A percentile compares a stretch with the other conserved stretches of the same genome.
Evolutionary conservation across 768 basidiomycete species (phyloP).

Genomic region (Boletus vermiculosoides): DNA sequence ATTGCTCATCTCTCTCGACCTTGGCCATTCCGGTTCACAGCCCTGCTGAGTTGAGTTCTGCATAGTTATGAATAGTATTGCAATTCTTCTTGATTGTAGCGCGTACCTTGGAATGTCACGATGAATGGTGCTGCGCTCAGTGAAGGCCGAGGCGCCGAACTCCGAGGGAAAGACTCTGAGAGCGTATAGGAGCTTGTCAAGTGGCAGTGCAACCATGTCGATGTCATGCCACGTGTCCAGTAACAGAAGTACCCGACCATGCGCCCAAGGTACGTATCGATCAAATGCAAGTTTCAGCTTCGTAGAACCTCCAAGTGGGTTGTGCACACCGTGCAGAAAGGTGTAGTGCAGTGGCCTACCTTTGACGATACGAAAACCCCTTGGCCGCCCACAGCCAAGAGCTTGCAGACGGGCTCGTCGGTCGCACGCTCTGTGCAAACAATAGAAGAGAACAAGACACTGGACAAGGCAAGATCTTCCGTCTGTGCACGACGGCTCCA

Average conservation of each 20-base stretch:
- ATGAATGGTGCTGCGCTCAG: neutral
- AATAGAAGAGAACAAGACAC: neutral
- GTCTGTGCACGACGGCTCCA: neutral
- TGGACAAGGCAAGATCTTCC: neutral
- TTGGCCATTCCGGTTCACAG: neutral
- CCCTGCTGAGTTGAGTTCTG: neutral
- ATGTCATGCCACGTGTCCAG: constrained; percentile 15
- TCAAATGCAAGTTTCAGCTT: constrained; percentile 16
- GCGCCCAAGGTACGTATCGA: neutral
- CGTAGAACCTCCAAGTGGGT: neutral
- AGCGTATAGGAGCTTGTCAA: constrained; percentile 2
- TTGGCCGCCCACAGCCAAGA: neutral
- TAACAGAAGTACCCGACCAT: neutral
- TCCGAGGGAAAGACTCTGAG: neutral
- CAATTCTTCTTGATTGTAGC: neutral
- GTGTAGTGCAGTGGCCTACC: neutral
- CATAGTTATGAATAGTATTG: neutral
- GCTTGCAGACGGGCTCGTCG: constrained; percentile 1
- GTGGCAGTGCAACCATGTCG: constrained; percentile 18
- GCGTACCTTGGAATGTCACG: neutral
- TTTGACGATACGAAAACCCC: neutral
- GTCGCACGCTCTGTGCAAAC: constrained; percentile 8
- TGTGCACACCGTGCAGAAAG: neutral
- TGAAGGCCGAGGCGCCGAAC: neutral
- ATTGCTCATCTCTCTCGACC: constrained; percentile 3